Conservation (phyloP, 192 early-diverging fungal genomes). For the Coemansia sp. region DNA sequence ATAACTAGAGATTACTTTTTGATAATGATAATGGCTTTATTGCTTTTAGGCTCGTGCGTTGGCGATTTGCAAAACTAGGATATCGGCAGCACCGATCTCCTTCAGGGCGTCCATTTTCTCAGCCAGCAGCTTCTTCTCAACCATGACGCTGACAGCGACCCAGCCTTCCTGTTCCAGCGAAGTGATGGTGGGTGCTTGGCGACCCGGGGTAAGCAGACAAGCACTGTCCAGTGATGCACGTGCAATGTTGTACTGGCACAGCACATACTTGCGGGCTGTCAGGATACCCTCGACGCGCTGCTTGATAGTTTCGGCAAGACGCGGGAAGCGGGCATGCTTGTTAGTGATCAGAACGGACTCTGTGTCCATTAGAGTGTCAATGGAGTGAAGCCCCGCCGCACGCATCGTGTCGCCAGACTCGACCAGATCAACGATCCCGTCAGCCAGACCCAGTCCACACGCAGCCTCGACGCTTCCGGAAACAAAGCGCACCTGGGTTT, state of each 20-base stretch:
- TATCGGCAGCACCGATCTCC: conserved; percentile 86
- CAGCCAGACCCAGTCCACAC: conserved; percentile 93
- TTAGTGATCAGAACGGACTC: conserved; percentile 92
- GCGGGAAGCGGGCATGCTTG: conserved; percentile 69
- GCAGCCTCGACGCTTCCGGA: conserved; percentile 94
- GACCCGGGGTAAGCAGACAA: conserved; percentile 81
- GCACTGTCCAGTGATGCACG: conserved; percentile 65
- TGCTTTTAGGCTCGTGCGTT: conserved; percentile 71
- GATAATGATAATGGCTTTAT: no score
- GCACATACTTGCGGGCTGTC: conserved; percentile 82
- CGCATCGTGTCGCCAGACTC: conserved; percentile 99
- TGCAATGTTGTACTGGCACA: conserved; percentile 89
- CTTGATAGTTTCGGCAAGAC: conserved; percentile 73
- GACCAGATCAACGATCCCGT: conserved; percentile 82
- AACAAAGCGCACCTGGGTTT: conserved; percentile 83
- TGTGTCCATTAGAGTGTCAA: conserved; percentile 77
- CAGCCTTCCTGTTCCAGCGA: conserved; percentile 81
- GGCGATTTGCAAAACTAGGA: conserved; percentile 77
- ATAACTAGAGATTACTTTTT: no score
- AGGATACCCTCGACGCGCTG: conserved; percentile 90
- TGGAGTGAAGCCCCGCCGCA: conserved; percentile 92
- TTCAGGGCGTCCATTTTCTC: conserved; percentile 90
- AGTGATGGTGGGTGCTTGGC: conserved; percentile 88
- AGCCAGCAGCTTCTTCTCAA: conserved; percentile 71
- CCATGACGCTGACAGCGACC: conserved; percentile 92